These are phyloP conservation scores for Lactarius akahatsu DNA, from an alignment of 768 basidiomycete species.

Conservation along the genomic window DNA sequence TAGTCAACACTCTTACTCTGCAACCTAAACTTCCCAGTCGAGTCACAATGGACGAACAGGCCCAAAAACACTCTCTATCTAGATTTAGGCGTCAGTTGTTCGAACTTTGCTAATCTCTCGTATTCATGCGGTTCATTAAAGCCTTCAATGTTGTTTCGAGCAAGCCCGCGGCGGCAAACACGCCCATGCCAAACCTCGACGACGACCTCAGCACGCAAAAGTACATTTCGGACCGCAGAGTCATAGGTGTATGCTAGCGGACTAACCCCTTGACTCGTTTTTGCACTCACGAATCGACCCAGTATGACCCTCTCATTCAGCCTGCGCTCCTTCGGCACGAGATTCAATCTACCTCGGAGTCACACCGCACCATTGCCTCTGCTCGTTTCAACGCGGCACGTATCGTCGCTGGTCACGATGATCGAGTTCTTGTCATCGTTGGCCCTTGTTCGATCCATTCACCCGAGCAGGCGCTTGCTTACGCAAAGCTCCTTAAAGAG, in stretches of 20 bases:
- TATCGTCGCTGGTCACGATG: conserved; percentile 81
- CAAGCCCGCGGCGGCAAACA: conserved; percentile 33
- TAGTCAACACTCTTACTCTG: too few species aligned
- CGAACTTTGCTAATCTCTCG: not conserved
- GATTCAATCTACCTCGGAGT: conserved; percentile 61
- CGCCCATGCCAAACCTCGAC: conserved; percentile 62
- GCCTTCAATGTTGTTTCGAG: conserved; percentile 4
- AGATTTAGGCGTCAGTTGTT: conserved; percentile 23
- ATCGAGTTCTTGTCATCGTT: conserved; percentile 85
- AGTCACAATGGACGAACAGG: conserved; percentile 14
- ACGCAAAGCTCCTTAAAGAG: conserved; percentile 68
- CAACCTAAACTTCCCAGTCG: not conserved
- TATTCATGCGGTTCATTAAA: not conserved
- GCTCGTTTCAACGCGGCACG: conserved; percentile 78
- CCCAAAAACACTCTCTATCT: not conserved
- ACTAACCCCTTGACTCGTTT: not conserved
- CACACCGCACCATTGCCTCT: conserved; percentile 72
- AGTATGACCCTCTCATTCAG: conserved; percentile 97
- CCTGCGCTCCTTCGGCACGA: conserved; percentile 90
- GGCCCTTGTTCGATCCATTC: conserved; percentile 97
- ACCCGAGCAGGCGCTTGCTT: conserved; percentile 78
- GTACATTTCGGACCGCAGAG: conserved; percentile 80
- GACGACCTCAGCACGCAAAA: conserved; percentile 62
- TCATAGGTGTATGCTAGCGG: conserved; percentile 62
- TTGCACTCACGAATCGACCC: conserved; percentile 21